A percentile compares a stretch with the other conserved stretches of the same genome.
Conservation (phyloP, 2,329 filamentous ascomycete genomes). For the Cylindrodendrum hubeiense region DNA sequence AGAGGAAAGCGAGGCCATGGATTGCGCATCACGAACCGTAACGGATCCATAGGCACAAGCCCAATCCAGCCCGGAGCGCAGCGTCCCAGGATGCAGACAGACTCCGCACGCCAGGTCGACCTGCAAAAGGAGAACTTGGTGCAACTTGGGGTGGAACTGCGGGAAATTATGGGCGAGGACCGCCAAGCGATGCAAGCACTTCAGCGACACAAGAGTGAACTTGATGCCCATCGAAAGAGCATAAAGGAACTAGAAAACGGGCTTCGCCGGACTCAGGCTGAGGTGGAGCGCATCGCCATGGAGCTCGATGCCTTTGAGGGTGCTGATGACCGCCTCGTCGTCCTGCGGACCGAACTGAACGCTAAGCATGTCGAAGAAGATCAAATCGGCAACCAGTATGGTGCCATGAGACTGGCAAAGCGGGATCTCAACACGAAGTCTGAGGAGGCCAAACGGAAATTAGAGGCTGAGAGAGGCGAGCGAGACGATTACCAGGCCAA, state of each 20-base stretch:
- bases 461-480: slow-evolving; percentile 51
- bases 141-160: slow-evolving; percentile 67
- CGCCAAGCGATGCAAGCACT: slow-evolving; percentile 61
- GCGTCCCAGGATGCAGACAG: slow-evolving; percentile 82
- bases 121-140: slow-evolving; percentile 63
- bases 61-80: slow-evolving; percentile 61
- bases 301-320: slow-evolving; percentile 76
- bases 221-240: slow-evolving; percentile 57
- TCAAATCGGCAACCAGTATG: slow-evolving; percentile 68
- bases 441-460: slow-evolving; percentile 54
- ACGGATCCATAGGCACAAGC: slow-evolving; percentile 56
- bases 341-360: slow-evolving; percentile 68
- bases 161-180: slow-evolving; percentile 62
- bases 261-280: slow-evolving; percentile 71
- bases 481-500: slow-evolving; percentile 57
- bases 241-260: slow-evolving; percentile 61
- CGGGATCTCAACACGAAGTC: slow-evolving; percentile 59
- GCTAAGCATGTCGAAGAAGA: slow-evolving; percentile 63
- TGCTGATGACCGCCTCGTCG: slow-evolving; percentile 74
- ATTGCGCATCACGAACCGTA: slow-evolving; percentile 65
- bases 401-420: slow-evolving; percentile 62
- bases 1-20: slow-evolving; percentile 67
- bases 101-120: slow-evolving; percentile 75
- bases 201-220: slow-evolving; percentile 60
- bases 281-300: slow-evolving; percentile 62